phyloP scores from a whole-genome alignment of 1,284 basidiomycete species.

The Boletellus deceptivus region DNA sequence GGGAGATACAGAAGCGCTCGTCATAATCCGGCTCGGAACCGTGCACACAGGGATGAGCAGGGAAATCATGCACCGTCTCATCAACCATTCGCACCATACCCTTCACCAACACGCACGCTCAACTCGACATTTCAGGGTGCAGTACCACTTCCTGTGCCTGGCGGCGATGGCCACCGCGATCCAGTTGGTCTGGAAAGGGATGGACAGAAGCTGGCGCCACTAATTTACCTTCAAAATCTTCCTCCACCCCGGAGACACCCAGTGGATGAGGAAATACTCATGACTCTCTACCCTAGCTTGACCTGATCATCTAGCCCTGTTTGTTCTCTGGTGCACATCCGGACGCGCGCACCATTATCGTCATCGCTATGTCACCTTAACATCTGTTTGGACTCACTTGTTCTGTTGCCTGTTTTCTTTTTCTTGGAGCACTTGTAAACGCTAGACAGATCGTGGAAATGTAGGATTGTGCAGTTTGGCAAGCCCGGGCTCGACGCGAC shows the following conservation, averaged over 20 bases:
- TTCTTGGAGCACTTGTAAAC: constrained; percentile 31
- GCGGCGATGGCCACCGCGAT: constrained; percentile 3
- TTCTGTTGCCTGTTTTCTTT: constrained; percentile 7
- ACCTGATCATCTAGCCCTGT: constrained; percentile 16
- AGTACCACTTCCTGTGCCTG: not conserved
- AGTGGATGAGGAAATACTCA: constrained; percentile 58
- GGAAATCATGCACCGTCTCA: constrained; percentile 13
- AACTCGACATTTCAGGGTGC: constrained; percentile 13
- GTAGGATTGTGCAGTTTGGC: constrained; percentile 19
- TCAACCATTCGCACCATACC: constrained; percentile 33
- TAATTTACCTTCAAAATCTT: constrained; percentile 52
- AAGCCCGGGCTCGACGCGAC: not conserved
- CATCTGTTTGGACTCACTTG: constrained; percentile 7
- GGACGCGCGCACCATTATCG: constrained; percentile 1
- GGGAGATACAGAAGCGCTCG: constrained; percentile 67
- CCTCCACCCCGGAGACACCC: constrained; percentile 51
- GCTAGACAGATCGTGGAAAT: constrained; percentile 23
- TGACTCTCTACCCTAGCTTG: constrained; percentile 43
- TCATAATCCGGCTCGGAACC: constrained; percentile 34
- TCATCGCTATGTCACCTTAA: constrained; percentile 11
- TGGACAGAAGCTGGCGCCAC: constrained; percentile 46
- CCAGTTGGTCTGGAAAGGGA: constrained; percentile 15
- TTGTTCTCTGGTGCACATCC: constrained; percentile 1
- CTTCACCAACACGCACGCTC: constrained; percentile 25
- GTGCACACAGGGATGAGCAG: constrained; percentile 25